Evolutionary conservation across 2,329 filamentous ascomycete species (phyloP), one percentile per base, ranked within the genome.

Genomic region (Podosphaera leucotricha): DNA sequence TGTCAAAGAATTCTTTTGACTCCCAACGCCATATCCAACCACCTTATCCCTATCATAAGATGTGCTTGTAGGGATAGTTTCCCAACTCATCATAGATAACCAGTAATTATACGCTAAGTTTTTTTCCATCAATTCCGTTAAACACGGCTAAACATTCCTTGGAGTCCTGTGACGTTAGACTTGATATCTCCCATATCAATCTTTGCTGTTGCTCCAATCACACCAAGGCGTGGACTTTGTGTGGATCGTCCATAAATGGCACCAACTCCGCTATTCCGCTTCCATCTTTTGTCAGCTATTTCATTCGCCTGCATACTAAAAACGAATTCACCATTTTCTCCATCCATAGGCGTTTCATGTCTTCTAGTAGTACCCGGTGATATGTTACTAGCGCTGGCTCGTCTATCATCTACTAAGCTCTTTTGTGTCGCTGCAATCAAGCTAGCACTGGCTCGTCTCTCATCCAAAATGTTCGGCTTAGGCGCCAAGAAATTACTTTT

Each of bases 231-330:
- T n/a, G 53, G 50, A 38, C 49, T 55, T 41, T 47, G 45, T 4
- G 50, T 50, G 15, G 47, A 46, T 30, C 47, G 45, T 18, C 48
- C 43, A 43, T 52, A 55, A 15, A 49, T 53, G 54, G 56, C 57
- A 8, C n/a, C 8, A 22, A 54, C 54, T 18, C 54, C 53, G 47
- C 55, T 55, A 30, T 54, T 57, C 44, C 52, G 46, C 50, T 57
- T 55, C 46, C 56, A 53, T 13, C 51, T 61, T 45, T 68, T 65
- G 58, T 71, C 72, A 43, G 66, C 59, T 26, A 74, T 71, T 49
- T 77, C 73, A 72, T 77, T 77, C 51, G 65, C 71, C 50, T 77
- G 73, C 72, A 77, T 77, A 53, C 63, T 71, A 55, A 77, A 77
- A 13, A 77, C 69, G 50, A 77, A 75, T 21, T 71, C 67, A 3